Evolutionary conservation across 2,329 filamentous ascomycete species (phyloP), one percentile per base, ranked within the genome.

Genomic region (Colletotrichum magnum): DNA sequence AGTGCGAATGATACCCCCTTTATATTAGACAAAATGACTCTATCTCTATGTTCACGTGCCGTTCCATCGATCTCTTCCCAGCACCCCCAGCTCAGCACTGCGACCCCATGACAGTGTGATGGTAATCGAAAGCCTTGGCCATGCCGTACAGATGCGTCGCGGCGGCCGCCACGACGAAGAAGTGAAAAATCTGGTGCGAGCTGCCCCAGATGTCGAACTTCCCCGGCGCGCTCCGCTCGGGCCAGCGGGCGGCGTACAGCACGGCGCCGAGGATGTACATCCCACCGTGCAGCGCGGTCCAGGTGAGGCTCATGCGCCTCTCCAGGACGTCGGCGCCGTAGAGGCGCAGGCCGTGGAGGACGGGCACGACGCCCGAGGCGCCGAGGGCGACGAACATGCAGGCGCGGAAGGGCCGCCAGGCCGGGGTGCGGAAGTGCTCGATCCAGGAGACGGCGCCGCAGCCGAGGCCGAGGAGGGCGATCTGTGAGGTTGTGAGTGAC

Each of bases 171-270:
- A 98, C 85, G 32, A 99, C 95, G 72, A 96, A 87, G 47, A 97
- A 84, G 82, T 99, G 96, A 79, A 99, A 99, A 72, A 99, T 92
- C 82, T 99, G 96, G 80, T 99, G 96, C 21, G 94, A 97, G 77
- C 91, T 94, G 45, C 96, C 95, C 88, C 93, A 93, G 59, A 98
- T 93, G 80, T 99, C 96, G 76, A 95, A 98, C 7, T 80, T 84
- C 1, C 94, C 93, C 0, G 95, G 96, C 52, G 84, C 88, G 75
- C 87, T 89, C 69, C 94, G 87, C 82, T 99, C 96, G 0, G 96
- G 96, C 80, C 95, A 90, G 45, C 96, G 91, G 61, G 88, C 91
- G 6, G 94, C 96, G 79, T 99, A 98, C 57, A 98, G 85, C 6
- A 87, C 88, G 2, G 96, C 96, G 9, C 96, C 96, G 39, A 92